Base-by-base conservation (phyloP, 257 asterid genomes). In the Solanum neorickii region DNA sequence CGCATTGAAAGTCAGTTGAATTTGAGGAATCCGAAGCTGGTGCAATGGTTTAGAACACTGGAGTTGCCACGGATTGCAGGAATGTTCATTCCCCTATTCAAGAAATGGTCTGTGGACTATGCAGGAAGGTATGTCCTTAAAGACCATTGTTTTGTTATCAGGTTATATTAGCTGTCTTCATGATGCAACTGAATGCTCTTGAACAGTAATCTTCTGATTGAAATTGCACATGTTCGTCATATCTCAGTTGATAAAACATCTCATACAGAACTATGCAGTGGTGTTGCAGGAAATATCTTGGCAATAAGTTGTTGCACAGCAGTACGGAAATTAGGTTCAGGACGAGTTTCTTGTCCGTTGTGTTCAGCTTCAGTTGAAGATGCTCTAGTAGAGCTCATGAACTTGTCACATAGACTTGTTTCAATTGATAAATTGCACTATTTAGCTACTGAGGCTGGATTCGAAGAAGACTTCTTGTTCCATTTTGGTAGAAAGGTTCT, bases 101-200 rank as follows among this genome's bases (percentile, higher is more conserved):
- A 95, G 94, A 92, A 90, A 89, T 95, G 98, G 98, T 92, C 96
- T n/a, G 78, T 93, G 86, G 98, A 93, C 72, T 94, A 95, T 29
- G 95, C 98, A 70, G 98, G 95, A 88, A 95, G 98, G 98, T 95
- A 73, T 25, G 93, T 78, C 31, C 56, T 35, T 86, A 52, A 35
- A 47, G 66, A 29, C 35, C 60, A 49, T 46, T 39, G 31, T n/a
- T 39, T 49, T 66, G 29, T 65, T 70, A 59, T 62, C 82, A 25
- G 41, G n/a, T 33, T 69, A 60, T 60, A 4, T n/a, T 84, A 25
- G 27, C 46, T 62, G 47, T 47, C 11, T 27, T 59, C 44, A 41
- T 52, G 65, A 39, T 73, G 27, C 74, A 46, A 83, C 41, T 47
- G 41, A 85, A 21, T 47, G 42, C 66, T 14, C 41, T 60, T 69